phyloP scores from a whole-genome alignment of 129 eudicot species.

The Lactuca saligna region DNA sequence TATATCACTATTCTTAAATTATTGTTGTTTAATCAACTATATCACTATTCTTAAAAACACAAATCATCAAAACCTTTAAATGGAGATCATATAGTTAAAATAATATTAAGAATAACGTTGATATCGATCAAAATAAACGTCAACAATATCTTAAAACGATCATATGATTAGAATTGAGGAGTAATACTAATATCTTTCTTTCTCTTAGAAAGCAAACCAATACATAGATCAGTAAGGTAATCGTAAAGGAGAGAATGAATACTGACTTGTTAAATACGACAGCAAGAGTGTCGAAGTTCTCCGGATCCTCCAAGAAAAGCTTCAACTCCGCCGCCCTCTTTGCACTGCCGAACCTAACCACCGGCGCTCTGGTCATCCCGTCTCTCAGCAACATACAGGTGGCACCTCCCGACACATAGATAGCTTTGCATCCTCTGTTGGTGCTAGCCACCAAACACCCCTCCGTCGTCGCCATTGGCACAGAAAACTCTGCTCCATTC shows the following conservation, averaged over 20 bases:
- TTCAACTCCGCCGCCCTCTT: constrained; percentile 52
- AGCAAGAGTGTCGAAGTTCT: constrained; percentile 46
- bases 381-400: constrained; percentile 42
- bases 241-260: not conserved
- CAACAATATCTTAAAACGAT: not conserved
- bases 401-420: constrained; percentile 51
- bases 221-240: not conserved
- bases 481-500: constrained; percentile 42
- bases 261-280: constrained; percentile 46
- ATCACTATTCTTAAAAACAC: not conserved
- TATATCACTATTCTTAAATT: not conserved
- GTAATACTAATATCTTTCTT: not conserved
- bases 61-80: not conserved
- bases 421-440: constrained; percentile 60
- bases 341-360: constrained; percentile 50
- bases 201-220: constrained; percentile 13
- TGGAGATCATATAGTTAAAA: not conserved
- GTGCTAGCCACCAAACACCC: constrained; percentile 63
- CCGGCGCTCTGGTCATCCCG: constrained; percentile 66
- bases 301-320: constrained; percentile 45
- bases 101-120: not conserved
- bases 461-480: constrained; percentile 70
- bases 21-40: too few relatives aligned
- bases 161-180: not conserved
- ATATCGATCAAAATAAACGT: not conserved